phyloP scores from a whole-genome alignment of 768 basidiomycete genomes.

The Termitomyces sp. region DNA sequence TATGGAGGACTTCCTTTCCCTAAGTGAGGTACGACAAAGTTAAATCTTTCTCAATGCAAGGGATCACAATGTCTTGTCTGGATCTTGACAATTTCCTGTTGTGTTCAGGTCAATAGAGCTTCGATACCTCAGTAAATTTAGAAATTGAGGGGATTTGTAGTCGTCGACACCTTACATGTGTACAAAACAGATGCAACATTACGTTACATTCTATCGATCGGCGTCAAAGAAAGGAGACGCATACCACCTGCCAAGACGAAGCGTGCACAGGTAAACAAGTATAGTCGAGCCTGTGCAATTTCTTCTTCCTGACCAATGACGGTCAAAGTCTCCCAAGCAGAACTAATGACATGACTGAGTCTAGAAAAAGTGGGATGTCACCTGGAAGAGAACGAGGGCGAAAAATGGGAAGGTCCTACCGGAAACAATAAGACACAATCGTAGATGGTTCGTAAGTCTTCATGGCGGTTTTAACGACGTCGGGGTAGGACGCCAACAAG shows the following conservation, averaged over 20 bases:
- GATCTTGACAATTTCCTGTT: too few relatives aligned
- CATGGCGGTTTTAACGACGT: constrained; percentile 1
- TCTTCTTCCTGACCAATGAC: constrained; percentile 8
- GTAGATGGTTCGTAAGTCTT: constrained; percentile 7
- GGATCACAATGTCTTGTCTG: too few relatives aligned
- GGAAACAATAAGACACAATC: constrained; percentile 1
- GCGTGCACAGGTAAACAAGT: constrained; percentile 4
- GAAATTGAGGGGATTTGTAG: too few relatives aligned
- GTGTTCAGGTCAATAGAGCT: too few relatives aligned
- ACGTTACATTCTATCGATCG: constrained; percentile 6
- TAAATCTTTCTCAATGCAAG: too few relatives aligned
- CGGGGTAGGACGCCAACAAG: constrained; percentile 8
- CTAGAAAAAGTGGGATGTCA: not conserved
- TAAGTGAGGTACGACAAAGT: too few relatives aligned
- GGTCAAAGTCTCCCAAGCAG: constrained; percentile 5
- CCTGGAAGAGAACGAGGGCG: not conserved
- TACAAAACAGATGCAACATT: not conserved
- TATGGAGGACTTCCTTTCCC: too few relatives aligned
- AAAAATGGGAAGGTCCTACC: not conserved
- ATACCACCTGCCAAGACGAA: constrained; percentile 3
- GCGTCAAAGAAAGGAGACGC: constrained; percentile 7
- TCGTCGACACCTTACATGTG: not conserved
- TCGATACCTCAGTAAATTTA: too few relatives aligned
- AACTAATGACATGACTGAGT: constrained; percentile 2
- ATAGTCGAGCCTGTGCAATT: constrained; percentile 3